phyloP scores from a whole-genome alignment of 352 stramenopile species.

The Phytophthora podocarpi region DNA sequence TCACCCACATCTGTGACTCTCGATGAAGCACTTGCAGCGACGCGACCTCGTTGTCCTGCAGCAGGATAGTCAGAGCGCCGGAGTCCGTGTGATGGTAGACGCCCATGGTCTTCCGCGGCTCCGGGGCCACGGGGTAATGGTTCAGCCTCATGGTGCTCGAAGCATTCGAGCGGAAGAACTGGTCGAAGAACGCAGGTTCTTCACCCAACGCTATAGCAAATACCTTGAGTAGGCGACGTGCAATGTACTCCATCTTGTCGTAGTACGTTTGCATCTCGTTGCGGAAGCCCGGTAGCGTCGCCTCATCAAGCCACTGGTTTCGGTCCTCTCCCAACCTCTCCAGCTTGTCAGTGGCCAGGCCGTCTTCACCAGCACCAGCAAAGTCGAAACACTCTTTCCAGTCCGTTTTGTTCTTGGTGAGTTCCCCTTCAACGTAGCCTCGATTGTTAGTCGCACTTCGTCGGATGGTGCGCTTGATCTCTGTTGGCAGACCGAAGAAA shows the following conservation, averaged over 20 bases:
- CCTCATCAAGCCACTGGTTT: conserved; percentile 83
- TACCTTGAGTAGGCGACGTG: conserved; percentile 57
- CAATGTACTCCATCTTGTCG: conserved; percentile 57
- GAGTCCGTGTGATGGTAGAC: conserved; percentile 71
- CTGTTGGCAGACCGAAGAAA: conserved; percentile 85
- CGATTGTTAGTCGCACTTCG: conserved; percentile 85
- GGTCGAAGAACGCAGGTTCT: conserved; percentile 55
- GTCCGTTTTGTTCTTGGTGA: too few species aligned
- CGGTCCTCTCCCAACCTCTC: conserved; percentile 81
- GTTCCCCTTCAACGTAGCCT: conserved; percentile 95
- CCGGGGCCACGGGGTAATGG: too few species aligned
- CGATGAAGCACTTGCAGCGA: conserved; percentile 64
- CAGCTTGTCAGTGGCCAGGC: conserved; percentile 38
- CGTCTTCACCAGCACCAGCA: conserved; percentile 46
- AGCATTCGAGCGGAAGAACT: conserved; percentile 70
- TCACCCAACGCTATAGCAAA: conserved; percentile 63
- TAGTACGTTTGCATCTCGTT: conserved; percentile 49
- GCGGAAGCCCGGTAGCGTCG: conserved; percentile 62
- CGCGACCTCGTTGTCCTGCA: conserved; percentile 69
- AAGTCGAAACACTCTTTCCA: conserved; percentile 93
- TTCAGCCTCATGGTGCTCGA: conserved; percentile 93
- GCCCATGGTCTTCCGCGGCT: conserved; percentile 68
- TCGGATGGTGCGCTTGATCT: conserved; percentile 57
- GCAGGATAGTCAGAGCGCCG: conserved; percentile 59
- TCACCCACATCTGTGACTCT: conserved; percentile 48